Evolutionary conservation across 2,329 filamentous ascomycete genomes (phyloP).

Genomic region (Teratosphaeria zuluensis): DNA sequence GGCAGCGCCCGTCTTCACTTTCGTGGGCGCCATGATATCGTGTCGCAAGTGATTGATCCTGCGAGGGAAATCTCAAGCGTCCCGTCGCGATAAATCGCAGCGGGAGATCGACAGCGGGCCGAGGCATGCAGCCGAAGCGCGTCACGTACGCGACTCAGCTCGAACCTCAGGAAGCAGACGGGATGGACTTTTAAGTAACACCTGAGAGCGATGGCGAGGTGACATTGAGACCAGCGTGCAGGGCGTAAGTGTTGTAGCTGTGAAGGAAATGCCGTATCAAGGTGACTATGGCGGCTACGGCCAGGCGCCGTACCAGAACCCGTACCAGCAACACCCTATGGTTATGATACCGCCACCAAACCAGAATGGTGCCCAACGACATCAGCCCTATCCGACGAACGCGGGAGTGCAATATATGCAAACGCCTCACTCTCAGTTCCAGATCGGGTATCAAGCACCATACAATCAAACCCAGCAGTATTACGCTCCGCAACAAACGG

Average conservation of each 20-base stretch:
- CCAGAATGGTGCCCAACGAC: background rate
- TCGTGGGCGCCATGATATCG: slow-evolving; percentile 4
- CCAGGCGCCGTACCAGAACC: background rate
- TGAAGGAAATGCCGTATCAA: background rate
- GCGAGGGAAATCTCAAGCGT: background rate
- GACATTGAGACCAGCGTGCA: background rate
- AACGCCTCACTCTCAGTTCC: slow-evolving; percentile 28
- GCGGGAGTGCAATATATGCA: slow-evolving; percentile 6
- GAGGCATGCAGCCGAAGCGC: background rate
- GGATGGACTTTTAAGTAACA: background rate
- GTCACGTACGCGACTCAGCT: background rate
- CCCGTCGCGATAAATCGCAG: background rate
- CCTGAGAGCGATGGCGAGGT: background rate
- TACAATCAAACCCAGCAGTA: slow-evolving; percentile 11
- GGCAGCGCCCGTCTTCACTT: slow-evolving; percentile 3
- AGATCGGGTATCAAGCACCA: slow-evolving; percentile 27
- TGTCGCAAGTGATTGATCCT: background rate
- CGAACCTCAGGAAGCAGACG: background rate
- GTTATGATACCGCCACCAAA: slow-evolving; percentile 2
- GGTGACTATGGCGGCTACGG: background rate
- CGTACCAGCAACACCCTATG: background rate
- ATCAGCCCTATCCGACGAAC: background rate
- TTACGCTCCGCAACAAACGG: background rate
- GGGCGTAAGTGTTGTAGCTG: background rate
- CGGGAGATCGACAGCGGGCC: background rate